Evolutionary conservation across 805 yeast genomes (phyloP).

Genomic region (Teunomyces kruisii): DNA sequence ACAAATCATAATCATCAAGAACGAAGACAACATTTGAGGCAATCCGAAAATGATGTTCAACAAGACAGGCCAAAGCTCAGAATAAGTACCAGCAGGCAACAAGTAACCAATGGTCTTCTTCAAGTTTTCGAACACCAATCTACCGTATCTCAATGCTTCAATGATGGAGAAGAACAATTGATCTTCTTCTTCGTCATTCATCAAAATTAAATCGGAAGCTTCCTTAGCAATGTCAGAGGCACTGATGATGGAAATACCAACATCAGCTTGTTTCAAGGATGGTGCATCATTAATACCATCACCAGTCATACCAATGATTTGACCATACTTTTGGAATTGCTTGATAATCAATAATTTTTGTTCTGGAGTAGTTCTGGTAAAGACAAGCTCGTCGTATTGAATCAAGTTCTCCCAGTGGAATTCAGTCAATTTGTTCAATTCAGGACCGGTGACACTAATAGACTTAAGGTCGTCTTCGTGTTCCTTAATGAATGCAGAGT

Average conservation of each 20-base stretch:
- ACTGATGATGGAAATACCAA: conserved; percentile 28
- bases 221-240: conserved; percentile 39
- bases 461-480: conserved; percentile 19
- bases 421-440: conserved; percentile 30
- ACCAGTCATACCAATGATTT: conserved; percentile 36
- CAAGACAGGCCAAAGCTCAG: conserved; percentile 53
- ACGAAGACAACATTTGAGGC: conserved; percentile 50
- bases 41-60: conserved; percentile 48
- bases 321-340: conserved; percentile 37
- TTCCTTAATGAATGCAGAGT: not conserved
- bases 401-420: conserved; percentile 43
- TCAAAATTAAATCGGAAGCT: conserved; percentile 32
- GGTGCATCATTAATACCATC: conserved; percentile 39
- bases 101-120: conserved; percentile 47
- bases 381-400: conserved; percentile 37
- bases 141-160: conserved; percentile 40
- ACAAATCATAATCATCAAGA: conserved; percentile 51
- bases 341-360: conserved; percentile 51
- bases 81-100: conserved; percentile 52
- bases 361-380: conserved; percentile 46
- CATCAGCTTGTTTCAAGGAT: conserved; percentile 34
- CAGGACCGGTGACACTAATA: conserved; percentile 33
- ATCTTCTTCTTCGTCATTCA: conserved; percentile 19
- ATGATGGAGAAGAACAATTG: conserved; percentile 24
- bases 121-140: conserved; percentile 50